Evolutionary conservation across 441 rosid species (phyloP), one percentile per base, ranked within the genome.

Genomic region (Populus tomentosa): DNA sequence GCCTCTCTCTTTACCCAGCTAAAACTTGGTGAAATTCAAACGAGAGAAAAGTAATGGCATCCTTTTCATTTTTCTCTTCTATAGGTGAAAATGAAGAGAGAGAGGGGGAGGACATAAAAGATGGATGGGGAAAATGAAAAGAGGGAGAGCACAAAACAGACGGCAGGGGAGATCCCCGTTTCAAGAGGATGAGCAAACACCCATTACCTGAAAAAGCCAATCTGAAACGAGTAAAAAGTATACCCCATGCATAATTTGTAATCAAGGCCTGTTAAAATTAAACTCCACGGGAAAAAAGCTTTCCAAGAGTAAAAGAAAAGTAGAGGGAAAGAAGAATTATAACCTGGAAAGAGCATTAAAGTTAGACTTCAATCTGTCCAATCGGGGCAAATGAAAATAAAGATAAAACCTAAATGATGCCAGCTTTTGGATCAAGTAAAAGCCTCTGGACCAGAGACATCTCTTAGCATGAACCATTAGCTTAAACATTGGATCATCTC

Each of bases 271-370:
- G 56, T 46, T 46, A 46, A 46, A 46, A 46, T 14, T 46, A 46
- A 46, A 46, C 18, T 46, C 20, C 56, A 14, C 56, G 18, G 20
- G 56, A 13, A 0, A 38, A 38, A 38, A 38, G 9, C 42, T 38
- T 38, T 38, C 42, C 42, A 3, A 2, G 56, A 5, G 56, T 46
- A 14, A 46, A 0, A 46, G 56, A 46, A 46, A 46, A 46, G 56
- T 14, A 13, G 56, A 46, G 56, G 68, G 28, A 26, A 26, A 64
- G 68, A 24, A 72, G 65, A 42, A 24, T 46, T 23, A 70, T 42
- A 70, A 11, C 33, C 73, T 24, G 73, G 73, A 42, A 70, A 70
- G 32, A 38, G 6, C 73, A 46, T 42, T n/a, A 70, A 70, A 70
- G 28, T 24, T 21, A 70, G 14, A 10, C 28, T 35, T 35, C 13